A percentile compares a stretch with the other conserved stretches of the same genome.
Evolutionary conservation across 805 yeast genomes (phyloP).

Genomic region (Yarrowia sp.): DNA sequence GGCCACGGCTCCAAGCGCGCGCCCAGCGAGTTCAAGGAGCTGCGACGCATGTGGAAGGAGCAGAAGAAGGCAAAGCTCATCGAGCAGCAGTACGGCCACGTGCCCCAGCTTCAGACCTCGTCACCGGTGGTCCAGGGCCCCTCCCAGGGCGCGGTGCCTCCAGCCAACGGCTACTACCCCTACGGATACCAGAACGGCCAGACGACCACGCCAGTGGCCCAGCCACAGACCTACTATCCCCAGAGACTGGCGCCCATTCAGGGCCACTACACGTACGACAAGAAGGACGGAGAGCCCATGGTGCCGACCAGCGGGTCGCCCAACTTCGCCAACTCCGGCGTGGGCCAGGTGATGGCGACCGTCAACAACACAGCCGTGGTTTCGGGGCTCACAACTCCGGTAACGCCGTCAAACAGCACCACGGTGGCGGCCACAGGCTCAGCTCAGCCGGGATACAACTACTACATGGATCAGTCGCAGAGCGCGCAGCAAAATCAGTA

Average conservation of each 20-base stretch:
- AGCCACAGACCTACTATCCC: constrained; percentile 20
- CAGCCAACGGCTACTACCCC: constrained; percentile 22
- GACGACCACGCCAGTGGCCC: constrained; percentile 13
- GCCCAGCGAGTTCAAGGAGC: constrained; percentile 62
- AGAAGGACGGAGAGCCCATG: constrained; percentile 33
- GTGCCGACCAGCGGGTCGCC: constrained; percentile 7
- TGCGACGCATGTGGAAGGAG: constrained; percentile 56
- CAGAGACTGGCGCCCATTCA: constrained; percentile 32
- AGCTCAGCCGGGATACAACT: constrained; percentile 33
- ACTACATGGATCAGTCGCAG: constrained; percentile 36
- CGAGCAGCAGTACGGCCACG: constrained; percentile 26
- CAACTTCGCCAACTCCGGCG: constrained; percentile 25
- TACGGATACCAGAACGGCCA: constrained; percentile 33
- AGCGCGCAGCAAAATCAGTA: constrained; percentile 35
- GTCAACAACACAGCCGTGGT: constrained; percentile 33
- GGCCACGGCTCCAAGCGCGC: constrained; percentile 61
- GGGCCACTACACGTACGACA: constrained; percentile 37
- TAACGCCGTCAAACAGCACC: constrained; percentile 21
- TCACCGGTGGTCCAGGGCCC: constrained; percentile 9
- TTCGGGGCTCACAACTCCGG: constrained; percentile 28
- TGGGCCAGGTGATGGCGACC: constrained; percentile 30
- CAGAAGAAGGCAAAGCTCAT: constrained; percentile 51
- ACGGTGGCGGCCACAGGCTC: constrained; percentile 1
- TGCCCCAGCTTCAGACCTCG: constrained; percentile 12
- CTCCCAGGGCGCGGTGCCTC: neutral